Conservation (phyloP, 352 stramenopile genomes). For the Phytopythium helicoides region DNA sequence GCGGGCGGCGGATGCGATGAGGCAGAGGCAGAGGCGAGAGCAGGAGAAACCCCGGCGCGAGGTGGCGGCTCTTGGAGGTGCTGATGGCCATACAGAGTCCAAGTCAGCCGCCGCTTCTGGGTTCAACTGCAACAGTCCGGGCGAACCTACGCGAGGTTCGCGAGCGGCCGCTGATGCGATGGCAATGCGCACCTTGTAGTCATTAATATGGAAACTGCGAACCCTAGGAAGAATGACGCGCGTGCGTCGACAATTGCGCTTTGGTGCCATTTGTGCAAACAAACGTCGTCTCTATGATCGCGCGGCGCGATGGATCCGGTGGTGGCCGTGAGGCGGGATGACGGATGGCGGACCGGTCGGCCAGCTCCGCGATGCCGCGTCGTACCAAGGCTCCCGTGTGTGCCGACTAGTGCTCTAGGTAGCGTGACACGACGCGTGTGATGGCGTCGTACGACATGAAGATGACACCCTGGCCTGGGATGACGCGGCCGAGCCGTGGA, state of each 20-base stretch:
- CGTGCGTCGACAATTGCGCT: not conserved
- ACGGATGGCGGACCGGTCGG: too few species aligned
- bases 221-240: not conserved
- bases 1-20: not conserved
- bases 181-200: too few species aligned
- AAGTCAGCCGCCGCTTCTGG: conserved; percentile 13
- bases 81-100: conserved; percentile 23
- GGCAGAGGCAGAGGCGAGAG: conserved; percentile 7
- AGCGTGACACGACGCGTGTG: conserved; percentile 43
- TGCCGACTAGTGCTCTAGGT: conserved; percentile 43
- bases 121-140: too few species aligned
- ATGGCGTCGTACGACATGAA: conserved; percentile 94
- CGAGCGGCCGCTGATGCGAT: too few species aligned
- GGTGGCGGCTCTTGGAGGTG: not conserved
- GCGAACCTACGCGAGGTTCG: too few species aligned
- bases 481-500: conserved; percentile 91
- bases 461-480: conserved; percentile 97
- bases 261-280: conserved; percentile 4
- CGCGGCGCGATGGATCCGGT: too few species aligned
- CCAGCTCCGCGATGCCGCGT: too few species aligned
- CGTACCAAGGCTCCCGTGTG: too few species aligned
- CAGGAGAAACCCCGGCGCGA: not conserved
- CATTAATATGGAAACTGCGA: too few species aligned
- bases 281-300: too few species aligned
- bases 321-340: too few species aligned